Base-by-base conservation (phyloP, 169 alveolate species). In the Plasmodium gonderi region DNA sequence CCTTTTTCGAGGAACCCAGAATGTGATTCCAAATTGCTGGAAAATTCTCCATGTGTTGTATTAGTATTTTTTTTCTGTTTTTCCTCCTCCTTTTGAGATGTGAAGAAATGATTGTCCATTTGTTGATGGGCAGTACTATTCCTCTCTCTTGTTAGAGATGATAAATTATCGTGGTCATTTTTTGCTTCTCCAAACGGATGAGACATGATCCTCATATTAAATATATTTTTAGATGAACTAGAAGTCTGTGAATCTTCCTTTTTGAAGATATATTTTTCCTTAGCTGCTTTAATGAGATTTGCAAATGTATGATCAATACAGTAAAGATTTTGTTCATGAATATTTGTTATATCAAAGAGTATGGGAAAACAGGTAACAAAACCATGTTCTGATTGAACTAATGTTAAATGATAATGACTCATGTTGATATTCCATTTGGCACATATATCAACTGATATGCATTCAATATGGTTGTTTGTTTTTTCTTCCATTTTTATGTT, bases 281-380 rank as follows among this genome's bases (percentile, higher is more conserved):
- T 65, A 4, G 72, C 49, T 64, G 47, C 36, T 65, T 80, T 47
- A 64, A 80, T 64, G 40, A 38, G 8, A 3, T 60, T 26, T 29
- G 26, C 49, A 33, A 60, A 64, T 64, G 69, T 44, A n/a, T 64
- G 14, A 26, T 80, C 79, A 9, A 2, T 80, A 31, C 69, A 80
- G 45, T 60, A 80, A 65, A 80, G 29, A 12, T 42, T 64, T 20
- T 80, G 69, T 33, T 80, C 49, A 69, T 80, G 26, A 36, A 80
- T 67, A 65, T 80, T 80, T 38, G 44, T 2, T 8, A 80, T 65
- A 23, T 80, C 91, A 14, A 69, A 17, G 72, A 80, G 51, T 64
- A 80, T 80, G 31, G 91, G 91, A 17, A 80, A 80, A 20, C 91
- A 80, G 9, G 91, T 80, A 47, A 69, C 44, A 14, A 80, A 80